Percentiles rank a stretch among this genome's conserved stretches.
These are phyloP conservation scores for Hyaloscypha finlandica DNA, from an alignment of 495 filamentous ascomycete genomes.

Conservation along the genomic window DNA sequence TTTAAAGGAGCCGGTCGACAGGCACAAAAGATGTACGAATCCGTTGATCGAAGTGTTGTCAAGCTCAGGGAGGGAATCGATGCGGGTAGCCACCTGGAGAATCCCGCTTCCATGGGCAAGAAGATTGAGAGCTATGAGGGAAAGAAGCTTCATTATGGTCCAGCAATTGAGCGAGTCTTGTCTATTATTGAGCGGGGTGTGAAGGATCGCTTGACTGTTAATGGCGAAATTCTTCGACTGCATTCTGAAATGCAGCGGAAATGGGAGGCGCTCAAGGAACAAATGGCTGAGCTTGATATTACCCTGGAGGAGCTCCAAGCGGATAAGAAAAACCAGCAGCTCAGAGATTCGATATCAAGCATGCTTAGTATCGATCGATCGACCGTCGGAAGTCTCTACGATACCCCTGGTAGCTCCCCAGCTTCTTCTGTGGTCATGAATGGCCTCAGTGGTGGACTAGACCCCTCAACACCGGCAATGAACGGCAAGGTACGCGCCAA, in stretches of 20 bases:
- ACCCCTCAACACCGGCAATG: constrained; percentile 45
- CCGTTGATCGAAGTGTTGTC: constrained; percentile 77
- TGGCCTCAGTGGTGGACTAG: constrained; percentile 45
- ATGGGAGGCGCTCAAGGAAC: constrained; percentile 72
- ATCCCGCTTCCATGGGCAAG: constrained; percentile 65
- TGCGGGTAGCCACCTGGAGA: constrained; percentile 66
- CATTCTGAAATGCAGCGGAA: constrained; percentile 78
- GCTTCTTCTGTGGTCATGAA: constrained; percentile 84
- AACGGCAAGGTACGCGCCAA: constrained; percentile 43
- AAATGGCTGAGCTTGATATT: constrained; percentile 74
- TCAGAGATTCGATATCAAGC: constrained; percentile 92
- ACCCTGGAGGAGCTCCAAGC: constrained; percentile 70
- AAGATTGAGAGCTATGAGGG: constrained; percentile 92
- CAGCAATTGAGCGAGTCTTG: constrained; percentile 89
- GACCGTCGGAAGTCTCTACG: constrained; percentile 66
- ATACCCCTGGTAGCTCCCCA: constrained; percentile 86
- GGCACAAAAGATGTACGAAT: constrained; percentile 92
- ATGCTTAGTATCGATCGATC: constrained; percentile 87
- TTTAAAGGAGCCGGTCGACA: constrained; percentile 93
- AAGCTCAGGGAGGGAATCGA: constrained; percentile 85
- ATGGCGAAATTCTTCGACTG: constrained; percentile 86
- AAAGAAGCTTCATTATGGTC: constrained; percentile 92
- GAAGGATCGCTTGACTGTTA: constrained; percentile 86
- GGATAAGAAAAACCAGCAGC: constrained; percentile 66
- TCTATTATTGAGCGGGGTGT: constrained; percentile 91